Evolutionary conservation across 106 monocot species (phyloP).

Genomic region (Dioscorea dumetorum): DNA sequence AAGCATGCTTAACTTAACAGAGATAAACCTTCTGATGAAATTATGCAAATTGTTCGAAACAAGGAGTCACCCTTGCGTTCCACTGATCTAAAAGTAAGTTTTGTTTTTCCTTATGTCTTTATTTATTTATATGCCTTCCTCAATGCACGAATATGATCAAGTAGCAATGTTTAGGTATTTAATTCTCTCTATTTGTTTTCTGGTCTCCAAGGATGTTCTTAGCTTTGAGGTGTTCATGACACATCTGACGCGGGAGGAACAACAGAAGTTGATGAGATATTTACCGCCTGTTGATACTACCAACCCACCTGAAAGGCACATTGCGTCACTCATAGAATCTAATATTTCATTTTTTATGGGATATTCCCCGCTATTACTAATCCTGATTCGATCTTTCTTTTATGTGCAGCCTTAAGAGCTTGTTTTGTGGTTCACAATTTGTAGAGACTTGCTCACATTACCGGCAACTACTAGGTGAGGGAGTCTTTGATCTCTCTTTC

Average conservation of each 20-base stretch:
- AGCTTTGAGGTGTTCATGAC: constrained; percentile 46
- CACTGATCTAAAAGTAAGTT: constrained; percentile 51
- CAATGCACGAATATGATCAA: not conserved
- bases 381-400: not conserved
- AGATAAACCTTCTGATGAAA: constrained; percentile 34
- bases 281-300: constrained; percentile 54
- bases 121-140: not conserved
- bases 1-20: constrained; percentile 18
- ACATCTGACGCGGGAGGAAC: constrained; percentile 55
- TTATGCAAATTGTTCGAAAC: constrained; percentile 30
- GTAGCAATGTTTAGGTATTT: not conserved
- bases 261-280: constrained; percentile 50
- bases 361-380: not conserved
- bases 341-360: not conserved
- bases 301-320: constrained; percentile 49
- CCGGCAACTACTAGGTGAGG: constrained; percentile 57
- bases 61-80: constrained; percentile 41
- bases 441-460: constrained; percentile 43
- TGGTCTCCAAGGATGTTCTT: constrained; percentile 44
- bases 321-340: not conserved
- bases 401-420: constrained; percentile 55
- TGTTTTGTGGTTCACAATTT: constrained; percentile 64
- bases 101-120: not conserved
- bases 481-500: constrained; percentile 44
- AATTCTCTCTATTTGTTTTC: not conserved